Base-by-base conservation (phyloP, 257 asterid species). In the Cinchona pubescens region DNA sequence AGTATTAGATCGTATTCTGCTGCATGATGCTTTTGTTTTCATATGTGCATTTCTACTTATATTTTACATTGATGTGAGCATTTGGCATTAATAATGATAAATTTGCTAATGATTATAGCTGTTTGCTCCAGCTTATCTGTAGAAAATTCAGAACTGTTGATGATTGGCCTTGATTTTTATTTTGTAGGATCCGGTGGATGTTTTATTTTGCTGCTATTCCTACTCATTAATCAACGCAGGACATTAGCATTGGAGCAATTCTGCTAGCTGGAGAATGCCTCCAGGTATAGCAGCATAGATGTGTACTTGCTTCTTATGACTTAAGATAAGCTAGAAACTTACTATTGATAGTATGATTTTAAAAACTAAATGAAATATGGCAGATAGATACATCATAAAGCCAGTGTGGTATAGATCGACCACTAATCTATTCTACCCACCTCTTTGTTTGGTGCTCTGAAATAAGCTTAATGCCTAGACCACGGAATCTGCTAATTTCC, bases 111-210 rank as follows among this genome's bases (percentile, higher is more conserved):
- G n/a, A n/a, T n/a, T 45, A 15, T n/a, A 43, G 56, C 46, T 29
- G 38, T 9, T 32, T 21, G 67, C 56, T 34, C 35, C 63, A 1
- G 34, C 2, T 32, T 69, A 69, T 10, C 6, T 34, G 62, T 45
- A 35, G 35, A 23, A 16, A 32, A 64, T 72, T 55, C 40, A 21
- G 34, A 43, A 42, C 13, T 37, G 37, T 46, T 72, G 49, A 76
- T 23, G 35, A 27, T 23, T 27, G 64, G 13, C 61, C 3, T 25
- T 61, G 70, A 32, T 37, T 71, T 66, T 58, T 46, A 61, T 61
- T 53, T 37, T 61, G 49, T 69, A 94, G 99, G 99, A 30, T 87
- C 96, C 2, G 99, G 97, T 87, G 98, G 98, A 90, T 94, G 97
- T 92, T 78, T 87, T 92, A 92, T 80, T 88, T 92, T 67, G 98